These are phyloP conservation scores for Apiospora rasikravindrae DNA, from an alignment of 2,329 filamentous ascomycete genomes.

Conservation along the genomic window DNA sequence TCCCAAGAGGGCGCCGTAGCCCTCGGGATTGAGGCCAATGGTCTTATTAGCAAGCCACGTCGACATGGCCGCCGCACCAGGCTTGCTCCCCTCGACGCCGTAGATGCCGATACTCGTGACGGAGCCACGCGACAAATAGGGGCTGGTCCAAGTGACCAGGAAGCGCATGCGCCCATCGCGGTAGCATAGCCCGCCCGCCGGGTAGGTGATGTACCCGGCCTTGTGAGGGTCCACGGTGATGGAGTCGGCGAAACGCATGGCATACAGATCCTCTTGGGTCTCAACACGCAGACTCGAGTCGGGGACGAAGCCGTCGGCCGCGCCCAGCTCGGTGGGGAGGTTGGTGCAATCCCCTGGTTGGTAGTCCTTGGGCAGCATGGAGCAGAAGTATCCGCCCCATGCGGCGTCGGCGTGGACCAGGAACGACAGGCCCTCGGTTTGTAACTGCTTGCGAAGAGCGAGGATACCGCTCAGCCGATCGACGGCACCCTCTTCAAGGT, in stretches of 20 bases:
- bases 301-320: conserved; percentile 40
- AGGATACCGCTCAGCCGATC: conserved; percentile 47
- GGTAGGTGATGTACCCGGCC: conserved; percentile 52
- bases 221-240: conserved; percentile 56
- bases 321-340: conserved; percentile 35
- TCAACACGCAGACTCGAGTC: conserved; percentile 41
- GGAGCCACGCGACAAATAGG: conserved; percentile 46
- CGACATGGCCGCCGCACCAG: conserved; percentile 50
- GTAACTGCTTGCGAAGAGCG: conserved; percentile 45
- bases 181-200: conserved; percentile 50
- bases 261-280: conserved; percentile 46
- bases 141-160: conserved; percentile 50
- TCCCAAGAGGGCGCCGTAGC: conserved; percentile 48
- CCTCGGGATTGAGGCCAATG: conserved; percentile 46
- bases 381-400: conserved; percentile 56
- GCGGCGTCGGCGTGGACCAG: conserved; percentile 53
- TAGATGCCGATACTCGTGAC: conserved; percentile 47
- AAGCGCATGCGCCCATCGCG: conserved; percentile 49
- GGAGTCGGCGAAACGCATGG: conserved; percentile 46
- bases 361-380: conserved; percentile 46
- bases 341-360: conserved; percentile 34
- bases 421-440: conserved; percentile 49
- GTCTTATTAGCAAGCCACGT: conserved; percentile 50
- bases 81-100: conserved; percentile 54
- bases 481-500: conserved; percentile 46